These are phyloP conservation scores for Bacidia gigantensis DNA, from an alignment of 495 filamentous ascomycete genomes.

Conservation along the genomic window DNA sequence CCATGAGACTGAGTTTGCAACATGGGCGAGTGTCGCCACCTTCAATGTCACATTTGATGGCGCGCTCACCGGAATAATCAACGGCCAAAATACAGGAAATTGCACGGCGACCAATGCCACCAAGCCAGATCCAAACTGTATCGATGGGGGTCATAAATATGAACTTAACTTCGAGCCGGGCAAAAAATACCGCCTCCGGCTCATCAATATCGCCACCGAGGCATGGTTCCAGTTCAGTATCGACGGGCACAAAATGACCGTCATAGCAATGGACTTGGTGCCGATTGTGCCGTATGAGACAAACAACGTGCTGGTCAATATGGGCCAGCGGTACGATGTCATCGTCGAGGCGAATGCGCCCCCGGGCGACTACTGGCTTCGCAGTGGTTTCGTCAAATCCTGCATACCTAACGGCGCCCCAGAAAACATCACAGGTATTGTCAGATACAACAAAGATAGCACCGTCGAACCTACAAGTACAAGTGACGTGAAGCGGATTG, in stretches of 20 bases:
- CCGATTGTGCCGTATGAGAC: conserved; percentile 35
- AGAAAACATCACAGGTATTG: not conserved
- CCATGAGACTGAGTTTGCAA: conserved; percentile 27
- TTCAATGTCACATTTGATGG: not conserved
- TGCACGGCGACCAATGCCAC: not conserved
- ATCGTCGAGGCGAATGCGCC: conserved; percentile 22
- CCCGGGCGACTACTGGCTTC: conserved; percentile 23
- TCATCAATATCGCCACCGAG: conserved; percentile 39
- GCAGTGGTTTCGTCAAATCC: conserved; percentile 6
- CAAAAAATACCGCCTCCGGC: conserved; percentile 31
- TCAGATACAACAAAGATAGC: conserved; percentile 2
- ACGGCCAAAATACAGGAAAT: too few species aligned
- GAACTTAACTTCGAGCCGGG: not conserved
- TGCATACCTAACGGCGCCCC: conserved; percentile 11
- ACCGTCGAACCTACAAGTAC: not conserved
- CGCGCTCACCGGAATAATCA: too few species aligned
- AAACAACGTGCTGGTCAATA: conserved; percentile 22
- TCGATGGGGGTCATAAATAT: not conserved
- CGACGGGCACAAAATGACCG: conserved; percentile 36
- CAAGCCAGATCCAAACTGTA: not conserved
- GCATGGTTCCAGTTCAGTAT: conserved; percentile 35
- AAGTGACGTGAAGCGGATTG: not conserved
- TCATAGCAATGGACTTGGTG: conserved; percentile 38
- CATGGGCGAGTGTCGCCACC: not conserved
- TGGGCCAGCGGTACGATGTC: conserved; percentile 25